A percentile compares a stretch with the other conserved stretches of the same genome.
Conservation (phyloP, 805 yeast species). For the Pichia rugopelliculosa region DNA sequence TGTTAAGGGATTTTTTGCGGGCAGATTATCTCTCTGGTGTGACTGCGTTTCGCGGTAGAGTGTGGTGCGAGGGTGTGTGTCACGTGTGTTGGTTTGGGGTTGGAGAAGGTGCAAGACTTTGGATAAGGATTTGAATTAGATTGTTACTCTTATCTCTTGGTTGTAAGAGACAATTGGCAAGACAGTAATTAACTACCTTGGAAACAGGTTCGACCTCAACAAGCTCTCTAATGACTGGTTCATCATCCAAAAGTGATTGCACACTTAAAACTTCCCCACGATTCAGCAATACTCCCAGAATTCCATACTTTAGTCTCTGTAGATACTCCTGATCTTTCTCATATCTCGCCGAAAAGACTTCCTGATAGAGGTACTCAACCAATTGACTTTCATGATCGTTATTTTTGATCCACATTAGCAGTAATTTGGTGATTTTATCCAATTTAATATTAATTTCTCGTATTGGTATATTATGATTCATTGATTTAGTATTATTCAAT, state of each 20-base stretch:
- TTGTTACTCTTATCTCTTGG: background rate
- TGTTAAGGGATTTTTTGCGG: too few relatives aligned
- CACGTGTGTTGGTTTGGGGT: background rate
- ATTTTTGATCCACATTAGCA: slow-evolving; percentile 32
- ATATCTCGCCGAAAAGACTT: slow-evolving; percentile 29
- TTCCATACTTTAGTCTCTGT: slow-evolving; percentile 15
- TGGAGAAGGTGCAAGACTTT: background rate
- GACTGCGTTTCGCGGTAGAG: background rate
- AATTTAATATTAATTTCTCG: background rate
- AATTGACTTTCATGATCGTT: slow-evolving; percentile 33
- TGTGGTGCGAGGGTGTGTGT: background rate
- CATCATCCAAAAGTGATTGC: background rate
- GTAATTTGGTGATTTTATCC: background rate
- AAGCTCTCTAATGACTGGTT: background rate
- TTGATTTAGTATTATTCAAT: slow-evolving; percentile 10
- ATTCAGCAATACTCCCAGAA: slow-evolving; percentile 17
- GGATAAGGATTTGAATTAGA: background rate
- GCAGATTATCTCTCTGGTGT: too few relatives aligned
- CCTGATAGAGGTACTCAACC: slow-evolving; percentile 37
- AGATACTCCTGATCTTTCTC: slow-evolving; percentile 43
- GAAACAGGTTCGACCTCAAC: background rate
- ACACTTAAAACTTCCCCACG: slow-evolving; percentile 20
- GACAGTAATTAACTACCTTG: background rate
- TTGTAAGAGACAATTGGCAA: background rate
- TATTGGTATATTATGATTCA: background rate